These are phyloP conservation scores for Dioscorea cayenensis DNA, from an alignment of 116 monocot genomes.

Conservation along the genomic window DNA sequence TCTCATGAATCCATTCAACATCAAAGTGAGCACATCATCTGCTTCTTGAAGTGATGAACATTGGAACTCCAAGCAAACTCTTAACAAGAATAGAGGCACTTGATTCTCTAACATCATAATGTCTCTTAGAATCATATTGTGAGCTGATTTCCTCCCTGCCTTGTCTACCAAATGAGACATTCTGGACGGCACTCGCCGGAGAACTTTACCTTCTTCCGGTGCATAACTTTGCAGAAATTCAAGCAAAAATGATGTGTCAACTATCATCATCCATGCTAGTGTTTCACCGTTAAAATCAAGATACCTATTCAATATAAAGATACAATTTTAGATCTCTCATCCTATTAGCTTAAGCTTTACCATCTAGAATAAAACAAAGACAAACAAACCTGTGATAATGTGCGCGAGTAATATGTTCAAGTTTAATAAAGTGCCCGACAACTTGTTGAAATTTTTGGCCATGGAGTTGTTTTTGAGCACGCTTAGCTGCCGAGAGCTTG, in stretches of 20 bases:
- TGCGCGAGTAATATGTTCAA: slow-evolving; percentile 29
- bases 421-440: slow-evolving; percentile 22
- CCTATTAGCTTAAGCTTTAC: not conserved
- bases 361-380: not conserved
- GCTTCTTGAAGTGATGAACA: slow-evolving; percentile 5
- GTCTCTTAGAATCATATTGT: slow-evolving; percentile 33
- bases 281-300: slow-evolving; percentile 43
- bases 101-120: slow-evolving; percentile 57
- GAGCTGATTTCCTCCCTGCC: slow-evolving; percentile 20
- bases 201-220: slow-evolving; percentile 6
- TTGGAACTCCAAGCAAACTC: slow-evolving; percentile 16
- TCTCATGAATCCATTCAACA: slow-evolving; percentile 24
- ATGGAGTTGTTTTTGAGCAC: slow-evolving; percentile 15
- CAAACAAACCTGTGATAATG: slow-evolving; percentile 37
- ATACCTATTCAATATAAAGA: slow-evolving; percentile 12
- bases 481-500: slow-evolving; percentile 34
- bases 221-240: slow-evolving; percentile 39
- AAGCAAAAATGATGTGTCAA: slow-evolving; percentile 53
- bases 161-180: slow-evolving; percentile 39
- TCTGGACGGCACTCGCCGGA: slow-evolving; percentile 18
- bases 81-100: slow-evolving; percentile 38
- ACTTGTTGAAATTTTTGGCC: slow-evolving; percentile 12
- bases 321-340: not conserved
- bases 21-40: slow-evolving; percentile 2
- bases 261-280: slow-evolving; percentile 56